Evolutionary conservation across 345 rosid genomes (phyloP).

Genomic region (Pistacia vera): DNA sequence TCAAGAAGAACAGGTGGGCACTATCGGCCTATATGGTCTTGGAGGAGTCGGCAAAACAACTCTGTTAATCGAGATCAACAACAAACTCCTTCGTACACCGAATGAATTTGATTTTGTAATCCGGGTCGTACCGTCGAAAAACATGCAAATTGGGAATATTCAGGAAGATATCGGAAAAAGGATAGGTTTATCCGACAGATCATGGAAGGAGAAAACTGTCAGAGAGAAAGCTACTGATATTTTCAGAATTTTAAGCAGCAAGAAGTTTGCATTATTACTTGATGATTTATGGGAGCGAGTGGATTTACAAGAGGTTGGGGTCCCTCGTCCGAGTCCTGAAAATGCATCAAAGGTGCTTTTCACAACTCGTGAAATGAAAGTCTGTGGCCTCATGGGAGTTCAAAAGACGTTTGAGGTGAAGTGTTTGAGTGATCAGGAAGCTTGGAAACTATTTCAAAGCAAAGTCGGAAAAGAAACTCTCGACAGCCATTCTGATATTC

Average conservation of each 20-base stretch:
- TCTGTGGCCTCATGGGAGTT: neutral
- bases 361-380: neutral
- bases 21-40: constrained; percentile 14
- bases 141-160: neutral
- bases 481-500: constrained; percentile 1
- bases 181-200: neutral
- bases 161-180: neutral
- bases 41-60: constrained; percentile 21
- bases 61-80: constrained; percentile 6
- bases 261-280: neutral
- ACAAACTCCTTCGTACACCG: neutral
- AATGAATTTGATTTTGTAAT: constrained; percentile 2
- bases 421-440: neutral
- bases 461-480: neutral
- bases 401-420: neutral
- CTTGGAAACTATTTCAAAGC: neutral
- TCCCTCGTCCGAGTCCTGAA: neutral
- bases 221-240: neutral
- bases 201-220: neutral
- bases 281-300: constrained; percentile 15
- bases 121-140: neutral
- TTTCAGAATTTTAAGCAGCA: neutral
- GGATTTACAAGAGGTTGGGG: neutral
- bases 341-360: constrained; percentile 4
- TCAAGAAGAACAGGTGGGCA: neutral